phyloP scores from a whole-genome alignment of 805 yeast species.

The Candida suzukii region DNA sequence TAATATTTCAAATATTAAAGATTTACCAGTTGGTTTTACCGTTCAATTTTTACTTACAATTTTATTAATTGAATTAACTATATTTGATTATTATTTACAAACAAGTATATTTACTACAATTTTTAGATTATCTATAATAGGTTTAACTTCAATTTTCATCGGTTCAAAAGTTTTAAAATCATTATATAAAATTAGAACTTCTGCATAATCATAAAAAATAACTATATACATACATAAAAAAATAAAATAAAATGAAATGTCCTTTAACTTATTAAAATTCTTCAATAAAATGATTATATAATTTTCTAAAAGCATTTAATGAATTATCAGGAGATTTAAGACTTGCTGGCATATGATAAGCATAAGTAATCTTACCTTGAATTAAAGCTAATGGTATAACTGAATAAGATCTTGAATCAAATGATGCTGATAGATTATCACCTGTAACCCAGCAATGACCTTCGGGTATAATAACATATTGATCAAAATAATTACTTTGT shows the following conservation, averaged over 20 bases:
- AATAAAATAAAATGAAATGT: background rate
- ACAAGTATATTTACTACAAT: slow-evolving; percentile 56
- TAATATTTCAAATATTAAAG: slow-evolving; percentile 27
- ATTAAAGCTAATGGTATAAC: slow-evolving; percentile 86
- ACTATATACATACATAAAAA: background rate
- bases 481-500: slow-evolving; percentile 28
- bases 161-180: slow-evolving; percentile 62
- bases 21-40: slow-evolving; percentile 26
- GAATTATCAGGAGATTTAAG: no score
- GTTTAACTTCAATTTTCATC: slow-evolving; percentile 46
- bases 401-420: slow-evolving; percentile 86
- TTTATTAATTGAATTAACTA: slow-evolving; percentile 43
- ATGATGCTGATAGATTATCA: slow-evolving; percentile 78
- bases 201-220: slow-evolving; percentile 1
- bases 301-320: slow-evolving; percentile 39
- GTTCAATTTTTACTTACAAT: slow-evolving; percentile 42
- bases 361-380: slow-evolving; percentile 80
- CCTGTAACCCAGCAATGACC: slow-evolving; percentile 99
- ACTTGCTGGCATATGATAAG: slow-evolving; percentile 46
- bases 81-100: slow-evolving; percentile 51
- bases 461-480: slow-evolving; percentile 72
- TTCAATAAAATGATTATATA: slow-evolving; percentile 42
- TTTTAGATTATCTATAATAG: slow-evolving; percentile 37
- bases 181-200: slow-evolving; percentile 21
- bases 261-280: slow-evolving; percentile 16